A percentile compares a stretch with the other conserved stretches of the same genome.
phyloP scores from a whole-genome alignment of 140 eudicot genomes.

The Eryngium alpinum region DNA sequence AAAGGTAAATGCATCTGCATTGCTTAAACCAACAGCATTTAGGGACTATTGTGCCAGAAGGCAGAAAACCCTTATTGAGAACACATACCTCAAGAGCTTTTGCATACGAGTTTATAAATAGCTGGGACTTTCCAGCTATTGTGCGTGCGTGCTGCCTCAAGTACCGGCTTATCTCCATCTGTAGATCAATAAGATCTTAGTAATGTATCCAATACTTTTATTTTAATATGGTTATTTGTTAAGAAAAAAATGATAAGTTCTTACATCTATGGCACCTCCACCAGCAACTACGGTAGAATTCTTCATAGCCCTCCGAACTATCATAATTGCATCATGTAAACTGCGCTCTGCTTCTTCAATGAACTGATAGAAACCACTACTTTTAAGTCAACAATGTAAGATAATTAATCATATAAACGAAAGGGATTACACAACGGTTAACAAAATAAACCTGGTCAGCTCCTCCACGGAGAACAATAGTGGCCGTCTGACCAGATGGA shows the following conservation, averaged over 20 bases:
- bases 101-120: conserved; percentile 88
- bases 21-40: neutral
- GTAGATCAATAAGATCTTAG: conserved; percentile 18
- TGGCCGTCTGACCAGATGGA: conserved; percentile 88
- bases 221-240: neutral
- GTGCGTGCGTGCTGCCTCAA: conserved; percentile 94
- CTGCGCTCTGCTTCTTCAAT: conserved; percentile 99
- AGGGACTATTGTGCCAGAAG: neutral
- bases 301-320: conserved; percentile 91
- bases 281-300: conserved; percentile 98
- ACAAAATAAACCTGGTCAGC: conserved; percentile 77
- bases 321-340: conserved; percentile 99
- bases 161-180: conserved; percentile 97
- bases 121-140: conserved; percentile 98
- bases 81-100: conserved; percentile 90
- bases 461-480: conserved; percentile 99
- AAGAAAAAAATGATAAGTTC: conserved; percentile 8
- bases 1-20: neutral
- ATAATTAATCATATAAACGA: neutral
- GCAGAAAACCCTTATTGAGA: conserved; percentile 6
- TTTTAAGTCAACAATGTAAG: neutral
- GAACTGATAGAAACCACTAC: conserved; percentile 42
- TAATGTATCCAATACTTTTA: neutral
- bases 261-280: conserved; percentile 98
- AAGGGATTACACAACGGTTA: neutral